A percentile compares a stretch with the other conserved stretches of the same genome.
Conservation (phyloP, 2,329 filamentous ascomycete species). For the Cercospora sojina region DNA sequence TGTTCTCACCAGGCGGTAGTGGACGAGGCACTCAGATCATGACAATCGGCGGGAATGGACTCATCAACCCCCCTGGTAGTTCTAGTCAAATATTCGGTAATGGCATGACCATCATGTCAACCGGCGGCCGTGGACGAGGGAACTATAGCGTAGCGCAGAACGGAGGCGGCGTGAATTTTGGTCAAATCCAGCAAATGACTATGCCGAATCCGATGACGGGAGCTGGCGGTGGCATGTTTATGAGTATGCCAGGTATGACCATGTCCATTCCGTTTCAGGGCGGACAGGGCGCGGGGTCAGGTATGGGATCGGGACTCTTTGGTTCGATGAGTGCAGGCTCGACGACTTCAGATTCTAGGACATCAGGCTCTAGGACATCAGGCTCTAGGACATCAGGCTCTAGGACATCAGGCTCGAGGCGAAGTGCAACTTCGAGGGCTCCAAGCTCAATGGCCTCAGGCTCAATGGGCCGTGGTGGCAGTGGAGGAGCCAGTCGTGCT, state of each 20-base stretch:
- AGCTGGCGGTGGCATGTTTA: background rate
- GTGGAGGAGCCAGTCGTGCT: too few relatives aligned
- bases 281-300: background rate
- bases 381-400: background rate
- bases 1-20: background rate
- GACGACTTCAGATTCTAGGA: background rate
- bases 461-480: too few relatives aligned
- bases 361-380: background rate
- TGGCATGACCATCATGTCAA: background rate
- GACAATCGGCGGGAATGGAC: background rate
- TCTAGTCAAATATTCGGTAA: background rate
- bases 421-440: background rate
- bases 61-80: background rate
- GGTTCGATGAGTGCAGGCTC: background rate
- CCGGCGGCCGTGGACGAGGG: background rate
- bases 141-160: background rate
- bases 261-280: background rate
- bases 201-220: background rate
- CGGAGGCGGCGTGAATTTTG: background rate
- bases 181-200: background rate
- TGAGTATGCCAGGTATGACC: background rate
- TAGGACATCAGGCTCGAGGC: background rate
- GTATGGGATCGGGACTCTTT: background rate
- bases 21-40: background rate
- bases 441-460: background rate